These are phyloP conservation scores for Fusarium sp. DNA, from an alignment of 2,329 filamentous ascomycete species.

Conservation along the genomic window DNA sequence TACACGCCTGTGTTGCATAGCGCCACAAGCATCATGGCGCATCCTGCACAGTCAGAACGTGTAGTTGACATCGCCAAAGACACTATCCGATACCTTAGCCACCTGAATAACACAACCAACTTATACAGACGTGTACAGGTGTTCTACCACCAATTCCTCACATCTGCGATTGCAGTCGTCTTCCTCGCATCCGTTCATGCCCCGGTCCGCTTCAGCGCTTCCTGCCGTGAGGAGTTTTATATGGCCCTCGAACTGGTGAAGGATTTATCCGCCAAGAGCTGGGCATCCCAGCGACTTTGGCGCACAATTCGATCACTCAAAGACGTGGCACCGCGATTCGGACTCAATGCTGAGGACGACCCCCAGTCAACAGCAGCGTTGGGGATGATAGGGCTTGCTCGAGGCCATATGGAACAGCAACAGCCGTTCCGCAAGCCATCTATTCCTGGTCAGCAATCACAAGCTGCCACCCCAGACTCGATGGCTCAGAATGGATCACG, in stretches of 20 bases:
- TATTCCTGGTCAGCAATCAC: conserved; percentile 40
- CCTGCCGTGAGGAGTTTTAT: conserved; percentile 80
- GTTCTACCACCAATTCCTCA: conserved; percentile 83
- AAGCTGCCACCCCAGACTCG: conserved; percentile 32
- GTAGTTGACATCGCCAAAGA: conserved; percentile 80
- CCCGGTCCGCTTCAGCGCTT: conserved; percentile 73
- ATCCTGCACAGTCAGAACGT: conserved; percentile 76
- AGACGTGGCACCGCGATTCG: conserved; percentile 75
- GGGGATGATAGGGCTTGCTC: conserved; percentile 65
- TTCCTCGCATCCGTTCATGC: conserved; percentile 82
- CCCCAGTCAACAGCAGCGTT: conserved; percentile 61
- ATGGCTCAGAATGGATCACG: conserved; percentile 56
- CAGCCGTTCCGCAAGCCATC: conserved; percentile 44
- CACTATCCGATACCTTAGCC: conserved; percentile 75
- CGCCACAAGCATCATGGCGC: conserved; percentile 81
- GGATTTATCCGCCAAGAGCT: conserved; percentile 75
- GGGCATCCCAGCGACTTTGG: conserved; percentile 78
- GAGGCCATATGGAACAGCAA: conserved; percentile 47
- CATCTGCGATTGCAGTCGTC: conserved; percentile 77
- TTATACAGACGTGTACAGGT: conserved; percentile 77
- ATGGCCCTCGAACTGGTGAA: conserved; percentile 79
- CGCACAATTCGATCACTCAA: conserved; percentile 75
- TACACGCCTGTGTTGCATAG: conserved; percentile 89
- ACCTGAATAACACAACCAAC: conserved; percentile 76
- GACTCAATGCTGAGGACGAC: conserved; percentile 61